Base-by-base conservation (phyloP, 345 rosid species). In the Xanthoceras sorbifolium region DNA sequence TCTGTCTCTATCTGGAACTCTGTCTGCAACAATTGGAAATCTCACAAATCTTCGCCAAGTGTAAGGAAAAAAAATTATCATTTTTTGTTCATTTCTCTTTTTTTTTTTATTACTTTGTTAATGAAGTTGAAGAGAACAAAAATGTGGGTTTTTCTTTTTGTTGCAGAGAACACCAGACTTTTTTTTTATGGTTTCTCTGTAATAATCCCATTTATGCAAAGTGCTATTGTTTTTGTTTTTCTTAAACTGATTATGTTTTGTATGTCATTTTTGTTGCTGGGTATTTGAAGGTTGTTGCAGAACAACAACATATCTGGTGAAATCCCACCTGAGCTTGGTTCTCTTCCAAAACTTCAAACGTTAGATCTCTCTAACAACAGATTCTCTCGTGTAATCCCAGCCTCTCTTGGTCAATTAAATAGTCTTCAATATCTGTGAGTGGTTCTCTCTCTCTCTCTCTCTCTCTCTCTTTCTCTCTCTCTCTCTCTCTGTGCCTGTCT, bases 1-100 rank as follows among this genome's bases (percentile, higher is more conserved):
- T 59, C 98, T 93, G 81, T 93, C 93, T 82, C 86, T 93, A 54
- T 94, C 98, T 4, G 98, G 98, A 52, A 89, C 89, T 71, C 83
- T 94, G 73, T 89, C 97, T n/a, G 85, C 79, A 18, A 55, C 90
- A 5, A 88, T 93, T 29, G 90, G 87, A 80, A 94, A 94, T 76
- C 98, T 94, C 88, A 91, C 95, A 57, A 93, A 94, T 83, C 97
- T 94, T 69, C 80, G 86, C 73, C 97, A 93, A 93, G 90, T 94
- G 98, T 94, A 86, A 80, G 92, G 52, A 72, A 26, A 69, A 72
- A 66, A 69, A 72, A 66, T 67, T 34, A 6, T 20, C 28, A 61
- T 65, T 70, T 48, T 69, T 38, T 52, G 7, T 14, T 29, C 9
- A 31, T 77, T 76, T 77, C 66, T 77, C 59, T 77, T 79, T 31